Evolutionary conservation across 345 rosid genomes (phyloP).

Genomic region (Hibiscus tridactylites): DNA sequence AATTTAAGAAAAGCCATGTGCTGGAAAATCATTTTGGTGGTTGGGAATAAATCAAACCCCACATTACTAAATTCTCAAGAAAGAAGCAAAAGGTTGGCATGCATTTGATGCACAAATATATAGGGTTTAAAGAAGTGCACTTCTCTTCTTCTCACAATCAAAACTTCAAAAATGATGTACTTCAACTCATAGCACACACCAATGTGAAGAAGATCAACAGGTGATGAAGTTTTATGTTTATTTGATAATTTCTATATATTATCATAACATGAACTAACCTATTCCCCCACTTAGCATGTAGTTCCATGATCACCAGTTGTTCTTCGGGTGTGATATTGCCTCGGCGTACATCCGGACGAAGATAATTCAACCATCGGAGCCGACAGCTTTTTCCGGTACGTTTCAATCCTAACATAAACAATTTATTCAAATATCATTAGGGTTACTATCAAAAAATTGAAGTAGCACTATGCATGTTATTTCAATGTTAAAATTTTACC

Average conservation of each 20-base stretch:
- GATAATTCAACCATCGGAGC: conserved; percentile 94
- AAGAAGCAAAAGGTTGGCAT: no score
- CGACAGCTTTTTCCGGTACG: conserved; percentile 99
- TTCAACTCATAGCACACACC: neutral
- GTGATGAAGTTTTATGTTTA: neutral
- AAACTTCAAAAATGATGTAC: neutral
- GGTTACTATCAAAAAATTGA: neutral
- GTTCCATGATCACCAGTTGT: conserved; percentile 85
- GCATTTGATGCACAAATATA: neutral
- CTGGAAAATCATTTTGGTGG: conserved; percentile 16
- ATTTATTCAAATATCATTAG: neutral
- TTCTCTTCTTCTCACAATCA: neutral
- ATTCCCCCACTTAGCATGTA: conserved; percentile 33
- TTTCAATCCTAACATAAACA: conserved; percentile 45
- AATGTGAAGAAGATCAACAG: neutral
- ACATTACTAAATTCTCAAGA: neutral
- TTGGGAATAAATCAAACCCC: neutral
- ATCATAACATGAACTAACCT: neutral
- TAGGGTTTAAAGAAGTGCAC: neutral
- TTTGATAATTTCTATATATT: neutral
- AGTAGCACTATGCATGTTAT: no score
- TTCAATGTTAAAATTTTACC: conserved; percentile 28
- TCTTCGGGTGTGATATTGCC: conserved; percentile 93
- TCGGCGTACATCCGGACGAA: conserved; percentile 84
- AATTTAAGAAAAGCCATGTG: conserved; percentile 28